Conservation (phyloP, 306 rosid genomes). For the Prunus salicina region DNA sequence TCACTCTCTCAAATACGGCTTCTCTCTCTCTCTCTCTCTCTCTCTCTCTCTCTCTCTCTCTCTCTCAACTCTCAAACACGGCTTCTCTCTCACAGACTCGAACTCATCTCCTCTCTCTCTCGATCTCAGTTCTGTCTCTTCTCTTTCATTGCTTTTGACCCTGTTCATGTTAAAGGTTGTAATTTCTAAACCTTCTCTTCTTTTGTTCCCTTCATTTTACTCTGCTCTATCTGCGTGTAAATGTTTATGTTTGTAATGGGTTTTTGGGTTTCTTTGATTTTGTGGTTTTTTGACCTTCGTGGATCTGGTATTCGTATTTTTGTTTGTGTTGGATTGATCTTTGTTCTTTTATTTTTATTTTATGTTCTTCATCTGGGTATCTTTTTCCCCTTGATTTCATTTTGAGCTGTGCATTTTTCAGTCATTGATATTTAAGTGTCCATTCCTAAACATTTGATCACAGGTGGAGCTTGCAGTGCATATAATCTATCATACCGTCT, state of each 20-base stretch:
- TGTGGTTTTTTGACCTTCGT: not conserved
- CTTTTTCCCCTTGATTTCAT: not conserved
- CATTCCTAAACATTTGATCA: not conserved
- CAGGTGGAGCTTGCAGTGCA: not conserved
- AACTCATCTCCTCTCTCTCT: too few species aligned
- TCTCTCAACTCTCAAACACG: too few species aligned
- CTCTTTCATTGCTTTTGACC: slow-evolving; percentile 65
- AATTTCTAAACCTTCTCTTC: slow-evolving; percentile 13
- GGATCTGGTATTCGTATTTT: not conserved
- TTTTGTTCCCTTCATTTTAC: not conserved
- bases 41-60: too few species aligned
- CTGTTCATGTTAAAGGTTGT: slow-evolving; percentile 61
- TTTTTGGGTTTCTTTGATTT: not conserved
- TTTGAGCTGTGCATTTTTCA: not conserved
- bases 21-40: too few species aligned
- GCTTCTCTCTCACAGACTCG: too few species aligned
- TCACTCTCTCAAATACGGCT: too few species aligned
- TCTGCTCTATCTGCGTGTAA: not conserved
- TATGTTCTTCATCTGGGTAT: not conserved
- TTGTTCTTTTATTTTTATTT: not conserved
- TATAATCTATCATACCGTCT: not conserved
- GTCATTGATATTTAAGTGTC: not conserved
- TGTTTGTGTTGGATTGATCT: not conserved
- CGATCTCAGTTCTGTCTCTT: too few species aligned
- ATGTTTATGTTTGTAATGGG: not conserved